Evolutionary conservation across 2,329 filamentous ascomycete genomes (phyloP), one percentile per base, ranked within the genome.

Genomic region (Penicillium sp.): DNA sequence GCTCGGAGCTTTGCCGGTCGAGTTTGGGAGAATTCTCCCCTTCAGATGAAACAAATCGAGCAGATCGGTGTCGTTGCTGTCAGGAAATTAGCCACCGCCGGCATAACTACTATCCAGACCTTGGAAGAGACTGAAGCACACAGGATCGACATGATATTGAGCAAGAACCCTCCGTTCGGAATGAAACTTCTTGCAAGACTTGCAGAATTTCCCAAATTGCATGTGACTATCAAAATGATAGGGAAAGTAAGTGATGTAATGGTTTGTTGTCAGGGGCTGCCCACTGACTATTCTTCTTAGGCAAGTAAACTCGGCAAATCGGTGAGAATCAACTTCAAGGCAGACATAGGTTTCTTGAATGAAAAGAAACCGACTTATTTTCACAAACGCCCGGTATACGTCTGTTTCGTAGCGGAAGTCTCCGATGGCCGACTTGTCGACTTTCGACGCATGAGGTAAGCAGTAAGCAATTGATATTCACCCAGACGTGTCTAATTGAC

Each of bases 81-180:
- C 61, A 82, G 87, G 38, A 94, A 89, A 68, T 80, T 97, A 45
- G 81, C 84, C 3, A 80, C 81, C 40, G 85, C 84, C n/a, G 85
- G 86, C 0, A 82, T 97, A 54, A 83, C 77, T 26, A 89, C 79
- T 5, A 84, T 97, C 5, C 82, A 87, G 43, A 81, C 83, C n/a
- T 76, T 99, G 12, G 83, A 86, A 16, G 73, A 71, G 6, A 79
- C 84, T 14, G 87, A 93, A 35, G 78, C 87, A 24, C 82, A 85
- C 53, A 81, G 84, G 24, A 90, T 99, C 52, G 93, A 97, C 65
- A 81, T 85, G 48, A 74, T 91, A 23, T 71, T 96, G 47, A 87
- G 85, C 61, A 87, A 88, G 54, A 91, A 96, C 62, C 90, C 91
- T 0, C 91, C 93, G 0, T 96, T 89, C 66, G 94, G 93, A 0